Percentiles rank a stretch among this genome's conserved stretches.
Conservation (phyloP, 2,329 filamentous ascomycete genomes). For the Fusarium brachygibbosum region DNA sequence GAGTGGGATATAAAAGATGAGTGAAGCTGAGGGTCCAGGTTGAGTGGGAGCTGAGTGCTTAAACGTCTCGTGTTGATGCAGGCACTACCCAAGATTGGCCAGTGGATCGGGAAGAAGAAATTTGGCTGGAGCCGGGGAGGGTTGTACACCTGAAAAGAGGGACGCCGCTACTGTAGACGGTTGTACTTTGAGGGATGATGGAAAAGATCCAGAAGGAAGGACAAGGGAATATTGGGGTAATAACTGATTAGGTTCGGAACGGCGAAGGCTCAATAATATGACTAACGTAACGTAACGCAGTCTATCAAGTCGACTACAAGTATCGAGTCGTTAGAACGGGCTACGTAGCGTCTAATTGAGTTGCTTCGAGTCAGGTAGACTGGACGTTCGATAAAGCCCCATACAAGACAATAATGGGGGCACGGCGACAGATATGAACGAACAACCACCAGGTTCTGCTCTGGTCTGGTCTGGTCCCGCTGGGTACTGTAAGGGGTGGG, state of each 20-base stretch:
- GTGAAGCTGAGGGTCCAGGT: constrained; percentile 20
- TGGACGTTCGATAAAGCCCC: constrained; percentile 14
- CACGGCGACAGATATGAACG: constrained; percentile 39
- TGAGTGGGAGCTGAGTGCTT: constrained; percentile 35
- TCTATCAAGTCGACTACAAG: constrained; percentile 8
- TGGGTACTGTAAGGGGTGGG: constrained; percentile 41
- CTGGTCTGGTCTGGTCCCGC: constrained; percentile 29
- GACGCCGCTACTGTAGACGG: constrained; percentile 2
- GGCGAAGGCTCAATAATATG: constrained; percentile 14
- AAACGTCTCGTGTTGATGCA: constrained; percentile 41
- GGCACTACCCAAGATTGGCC: constrained; percentile 32
- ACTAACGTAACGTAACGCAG: constrained; percentile 8
- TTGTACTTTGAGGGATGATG: constrained; percentile 18
- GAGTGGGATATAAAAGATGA: constrained; percentile 18
- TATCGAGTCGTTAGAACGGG: constrained; percentile 24
- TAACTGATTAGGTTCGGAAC: constrained; percentile 12
- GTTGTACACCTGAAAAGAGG: constrained; percentile 7
- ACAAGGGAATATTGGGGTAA: constrained; percentile 20
- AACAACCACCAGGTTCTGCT: constrained; percentile 21
- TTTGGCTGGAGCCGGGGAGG: constrained; percentile 35
- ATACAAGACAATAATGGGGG: constrained; percentile 24
- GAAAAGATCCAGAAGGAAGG: constrained; percentile 17
- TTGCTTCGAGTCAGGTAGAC: constrained; percentile 37
- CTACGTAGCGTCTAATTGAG: constrained; percentile 28
- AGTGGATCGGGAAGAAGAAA: constrained; percentile 40